Base-by-base conservation (phyloP, 1,139 yeast species). In the Tardiomyces depauwii region DNA sequence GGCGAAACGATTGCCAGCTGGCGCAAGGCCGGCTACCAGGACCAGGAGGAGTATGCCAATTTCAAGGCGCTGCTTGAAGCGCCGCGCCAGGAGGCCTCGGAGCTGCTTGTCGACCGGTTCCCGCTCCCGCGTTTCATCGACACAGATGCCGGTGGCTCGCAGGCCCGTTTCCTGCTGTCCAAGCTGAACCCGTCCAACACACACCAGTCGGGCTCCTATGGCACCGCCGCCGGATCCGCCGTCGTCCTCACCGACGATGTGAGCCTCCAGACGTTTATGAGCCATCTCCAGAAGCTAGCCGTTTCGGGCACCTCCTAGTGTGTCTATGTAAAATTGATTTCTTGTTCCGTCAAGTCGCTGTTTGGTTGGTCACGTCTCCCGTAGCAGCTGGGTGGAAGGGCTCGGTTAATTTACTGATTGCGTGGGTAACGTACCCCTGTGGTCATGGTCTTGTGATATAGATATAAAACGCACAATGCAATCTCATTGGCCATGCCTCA, bases 81-180 rank as follows among this genome's bases (percentile, higher is more conserved):
- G 52, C 96, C 98, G 45, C 82, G 87, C 60, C 77, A 78, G 50
- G 98, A 91, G 67, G 97, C 96, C 27, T 93, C 95, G 4, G 89
- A 84, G 55, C 72, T 91, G 54, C 77, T 91, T 60, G 80, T 84
- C 33, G 97, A 91, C 62, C 79, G 98, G 65, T 91, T 87, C 78
- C 98, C 98, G 58, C 74, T 91, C 60, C 98, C 98, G 44, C 79
- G 97, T 68, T 91, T 86, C 64, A 87, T 89, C 56, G 96, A 89
- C 58, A 88, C 96, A 47, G 96, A 89, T 63, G 96, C 88, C 58
- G 96, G 97, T 60, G 96, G 96, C 45, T 88, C 96, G 27, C 98
- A 91, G 71, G 97, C 97, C 2, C 82, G 98, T 71, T 91, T 91
- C 75, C 76, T 91, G 67, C 79, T 87, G 63, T 86, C 96, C 44